Evolutionary conservation across 352 stramenopile genomes (phyloP), one percentile per base, ranked within the genome.

Genomic region (Phytophthora lateralis): DNA sequence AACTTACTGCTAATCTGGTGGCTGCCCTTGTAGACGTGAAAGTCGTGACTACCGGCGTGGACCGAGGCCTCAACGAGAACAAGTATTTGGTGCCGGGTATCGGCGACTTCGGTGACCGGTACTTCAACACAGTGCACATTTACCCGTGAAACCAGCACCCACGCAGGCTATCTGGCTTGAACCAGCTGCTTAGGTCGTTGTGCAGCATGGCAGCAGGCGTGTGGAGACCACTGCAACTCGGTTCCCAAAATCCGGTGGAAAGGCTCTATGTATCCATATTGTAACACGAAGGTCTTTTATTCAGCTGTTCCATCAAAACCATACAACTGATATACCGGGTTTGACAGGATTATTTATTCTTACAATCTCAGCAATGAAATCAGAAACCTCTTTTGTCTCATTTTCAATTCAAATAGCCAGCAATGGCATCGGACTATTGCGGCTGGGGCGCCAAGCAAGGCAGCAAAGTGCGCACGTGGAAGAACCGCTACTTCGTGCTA

Each of bases 81-180:
- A 98, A 97, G 73, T 99, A 93, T 72, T 98, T 98, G 56, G 71
- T 98, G 27, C 96, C 96, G 2, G 96, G 97, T 10, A 73, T 99
- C 20, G 96, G 97, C 27, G 95, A 98, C 79, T 99, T 97, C 69
- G 93, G 93, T 11, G 95, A 98, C 71, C 80, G 91, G 37, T 98
- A 96, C 73, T 97, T 79, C 64, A 89, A 87, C 76, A 87, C 79
- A 0, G 75, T 84, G 47, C 38, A 51, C 56, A 51, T 20, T 37
- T 35, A 50, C 20, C 39, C 49, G 47, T 59, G 21, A 55, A 55
- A 44, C 34, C 14, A 12, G 12, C 34, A 37, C 32, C 32, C 32
- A 37, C 8, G 8, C 32, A 37, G 39, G 1, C 21, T 3, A 3
- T 24, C 21, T 1, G 21, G 21, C 21, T 44, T 11, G 30, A 37